Base-by-base conservation (phyloP, 371 early-diverging fungal genomes). In the Blakeslea trispora region DNA sequence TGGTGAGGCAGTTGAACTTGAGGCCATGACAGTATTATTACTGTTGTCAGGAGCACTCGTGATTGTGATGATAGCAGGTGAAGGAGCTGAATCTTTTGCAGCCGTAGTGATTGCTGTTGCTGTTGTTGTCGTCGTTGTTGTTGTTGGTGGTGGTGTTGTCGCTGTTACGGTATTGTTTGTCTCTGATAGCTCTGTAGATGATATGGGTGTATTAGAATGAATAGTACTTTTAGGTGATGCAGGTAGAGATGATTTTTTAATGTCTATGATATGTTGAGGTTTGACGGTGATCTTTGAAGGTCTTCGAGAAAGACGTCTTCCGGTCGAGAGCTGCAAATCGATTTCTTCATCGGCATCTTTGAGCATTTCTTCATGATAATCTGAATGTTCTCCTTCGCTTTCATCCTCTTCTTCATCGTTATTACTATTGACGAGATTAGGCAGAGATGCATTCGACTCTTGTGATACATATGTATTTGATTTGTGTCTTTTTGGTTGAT, bases 321-420 rank as follows among this genome's bases (percentile, higher is more conserved):
- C 46, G 22, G 58, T 17, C 35, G 48, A 42, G 32, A 61, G 43
- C 19, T 50, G 28, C 13, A 50, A 18, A 39, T 55, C 51, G 5
- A 53, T 13, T 17, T 59, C 64, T 21, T 50, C 9, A 1, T 60
- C 50, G 19, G 75, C 73, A 31, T 75, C 78, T 24, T 71, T 72
- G 50, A 83, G 63, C 83, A 83, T 83, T 50, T 83, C 83, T 53
- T 83, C 83, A 28, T 77, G 78, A 50, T 76, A 83, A 55, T 83
- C 83, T 54, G 78, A 75, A 34, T 66, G 64, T 21, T 78, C 81
- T n/a, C 71, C 73, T 8, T 81, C 79, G 10, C 73, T 75, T 11
- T 76, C 77, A 14, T 37, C 37, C 14, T 37, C 37, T 13, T 37
- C 37, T 7, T 37, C 37, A 2, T 37, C 37, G 37, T 37, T 37